Evolutionary conservation across 108 stramenopile genomes (phyloP), one percentile per base, ranked within the genome.

Genomic region (Cyclotella atomus): DNA sequence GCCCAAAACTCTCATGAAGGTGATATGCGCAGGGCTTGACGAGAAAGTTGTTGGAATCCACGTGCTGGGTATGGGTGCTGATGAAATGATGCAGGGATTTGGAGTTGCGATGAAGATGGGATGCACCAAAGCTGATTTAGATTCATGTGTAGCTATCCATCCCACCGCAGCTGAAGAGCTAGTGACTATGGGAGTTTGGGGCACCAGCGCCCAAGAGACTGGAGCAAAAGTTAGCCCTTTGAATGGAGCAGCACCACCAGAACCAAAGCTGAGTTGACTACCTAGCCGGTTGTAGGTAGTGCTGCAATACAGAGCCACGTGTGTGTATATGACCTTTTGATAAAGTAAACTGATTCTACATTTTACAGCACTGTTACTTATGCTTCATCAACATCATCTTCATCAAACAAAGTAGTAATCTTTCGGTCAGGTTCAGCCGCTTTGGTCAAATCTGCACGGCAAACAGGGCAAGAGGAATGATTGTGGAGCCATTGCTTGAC

Each of bases 41-140:
- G 96, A 98, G 70, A 79, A 76, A 41, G 96, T 98, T 28, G 93
- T 99, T 34, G 97, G 98, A 49, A 78, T 98, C 8, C 97, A 99
- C 72, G 81, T 91, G 9, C 90, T 97, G 45, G 97, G 97, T 25
- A 93, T 97, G 93, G 97, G 92, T 9, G 84, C 89, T 0, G 97
- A 98, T 75, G 98, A 99, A 83, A 93, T 99, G 90, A 68, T 99
- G 73, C 98, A 99, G 79, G 97, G 95, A 1, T 88, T 91, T 64
- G 91, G 86, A 17, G 85, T 92, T 35, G 91, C 91, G 28, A 89
- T 92, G 87, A 97, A 98, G 50, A 97, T 97, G 86, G 97, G 93
- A 45, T 88, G 88, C 21, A 94, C 97, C 60, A 98, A 99, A 83
- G 97, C 96, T 2, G 98, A 99, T 76, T 95, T 99, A 65, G 98